Base-by-base conservation (phyloP, 257 asterid genomes). In the Verbascum thapsus region DNA sequence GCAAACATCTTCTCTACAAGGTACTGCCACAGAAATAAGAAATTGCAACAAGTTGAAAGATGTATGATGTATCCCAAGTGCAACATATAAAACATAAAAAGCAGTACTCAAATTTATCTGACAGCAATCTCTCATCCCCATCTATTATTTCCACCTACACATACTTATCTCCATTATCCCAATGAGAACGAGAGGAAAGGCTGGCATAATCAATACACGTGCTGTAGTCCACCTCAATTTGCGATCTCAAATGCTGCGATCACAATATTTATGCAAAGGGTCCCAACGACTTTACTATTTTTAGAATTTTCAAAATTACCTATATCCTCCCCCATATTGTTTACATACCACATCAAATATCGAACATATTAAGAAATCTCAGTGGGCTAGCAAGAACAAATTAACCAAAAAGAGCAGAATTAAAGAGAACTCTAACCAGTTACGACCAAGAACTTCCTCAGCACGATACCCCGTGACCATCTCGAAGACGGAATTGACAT, bases 401-500 rank as follows among this genome's bases (percentile, higher is more conserved):
- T 1, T 26, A 2, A 42, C 48, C 7, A 9, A 45, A 56, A 60
- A 57, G 8, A 43, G 12, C 8, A 30, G 60, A 67, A 53, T 54
- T 44, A 54, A 53, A 56, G 13, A n/a, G 66, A 26, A 52, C 11
- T 82, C 80, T 72, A 35, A 87, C 98, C 98, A 90, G 59, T 90
- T 90, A 12, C 91, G 85, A 22, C 96, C 96, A n/a, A 90, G 90
- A 62, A 90, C 85, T 67, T 90, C 95, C 74, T 90, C 97, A 6
- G 96, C 97, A 10, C 87, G 87, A 58, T 83, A 90, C 7, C 97
- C 97, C 7, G 97, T 90, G 34, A 80, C 86, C 87, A 79, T 88
- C 85, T 90, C 96, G 78, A 87, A 90, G 56, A 90, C 95, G 18
- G 98, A 90, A 78, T 90, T 90, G 62, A 85, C 95, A 66, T 90